Evolutionary conservation across 371 early-diverging fungal genomes (phyloP), one percentile per base, ranked within the genome.

Genomic region (Blastocladiella emersonii): DNA sequence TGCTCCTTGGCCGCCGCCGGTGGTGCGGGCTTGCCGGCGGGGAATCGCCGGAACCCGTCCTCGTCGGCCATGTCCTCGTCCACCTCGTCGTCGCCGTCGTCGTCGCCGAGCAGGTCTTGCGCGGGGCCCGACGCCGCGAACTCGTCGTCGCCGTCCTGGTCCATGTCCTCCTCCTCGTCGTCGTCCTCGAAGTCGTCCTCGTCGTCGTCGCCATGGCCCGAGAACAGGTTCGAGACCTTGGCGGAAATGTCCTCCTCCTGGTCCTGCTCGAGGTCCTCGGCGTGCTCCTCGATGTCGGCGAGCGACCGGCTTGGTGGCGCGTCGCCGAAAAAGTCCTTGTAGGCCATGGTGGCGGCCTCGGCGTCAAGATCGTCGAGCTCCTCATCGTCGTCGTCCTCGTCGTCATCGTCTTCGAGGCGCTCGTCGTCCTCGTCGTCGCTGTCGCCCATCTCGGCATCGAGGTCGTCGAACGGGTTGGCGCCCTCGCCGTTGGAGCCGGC

Each of bases 241-340:
- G 21, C 41, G 44, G 34, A 17, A 37, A 59, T 27, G 41, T 41
- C 41, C 30, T 39, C 66, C 12, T 59, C 66, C 13, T 65, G 64
- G 12, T 68, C 71, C 25, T 65, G 69, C 17, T 72, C 69, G 17
- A 68, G 56, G 32, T 72, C 72, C 25, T 72, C 72, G 34, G 57
- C 44, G 37, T 71, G 67, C 72, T 69, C 68, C 21, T 72, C 72
- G 37, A 68, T 70, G 13, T 65, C 34, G 0, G 57, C 39, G 12
- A 69, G 68, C 34, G 68, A 67, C 39, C 67, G 68, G 5, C 57
- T 62, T 25, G 64, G 67, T 13, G 71, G 49, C 15, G 64, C 72
- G 15, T 66, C 56, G 17, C 56, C 66, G 10, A 59, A 45, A 37
- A 59, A 57, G 7, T 62, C 60, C 39, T 32, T 51, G 27, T 49